Base-by-base conservation (phyloP, 1,139 yeast genomes). In the Kodamaea derodonti region DNA sequence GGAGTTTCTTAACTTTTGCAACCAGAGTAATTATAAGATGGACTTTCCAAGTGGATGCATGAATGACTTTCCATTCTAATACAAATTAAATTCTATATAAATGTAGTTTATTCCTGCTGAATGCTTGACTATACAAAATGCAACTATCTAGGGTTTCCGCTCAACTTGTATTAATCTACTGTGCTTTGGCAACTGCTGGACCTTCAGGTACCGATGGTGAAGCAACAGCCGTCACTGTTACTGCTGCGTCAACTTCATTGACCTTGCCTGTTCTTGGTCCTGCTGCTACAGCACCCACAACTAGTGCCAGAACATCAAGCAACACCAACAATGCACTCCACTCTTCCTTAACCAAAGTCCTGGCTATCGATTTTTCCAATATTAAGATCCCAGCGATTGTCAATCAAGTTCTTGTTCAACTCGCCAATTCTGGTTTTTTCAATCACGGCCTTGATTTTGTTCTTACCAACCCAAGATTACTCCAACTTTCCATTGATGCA, bases 371-470 rank as follows among this genome's bases (percentile, higher is more conserved):
- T 29, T 20, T 23, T 22, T n/a, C 20, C 31, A 20, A 22, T 16
- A 25, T 23, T 20, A 24, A 12, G 9, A n/a, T 16, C 8, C 22
- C 13, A 6, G 12, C 5, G 4, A 27, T 25, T 14, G 28, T 14
- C 11, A 61, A 58, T 28, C 36, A 45, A 12, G 43, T 59, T 15
- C 54, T 60, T 34, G 38, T 38, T 7, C 47, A 50, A 6, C 45
- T 61, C 35, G 45, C 43, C 18, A 47, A 56, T 20, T 40, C 58
- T 2, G 56, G 57, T 3, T 38, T 58, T 29, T 61, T 59, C 17
- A 52, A 48, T 24, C 29, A 37, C 20, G 48, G 60, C 8, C 44
- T 59, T 33, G 62, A 60, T 33, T 42, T 49, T 32, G 60, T 54
- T 8, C 46, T 57, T 30, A 47, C 56, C 26, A 45, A 46, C 36